Conservation (phyloP, 257 asterid genomes). For the Fraxinus pennsylvanica region DNA sequence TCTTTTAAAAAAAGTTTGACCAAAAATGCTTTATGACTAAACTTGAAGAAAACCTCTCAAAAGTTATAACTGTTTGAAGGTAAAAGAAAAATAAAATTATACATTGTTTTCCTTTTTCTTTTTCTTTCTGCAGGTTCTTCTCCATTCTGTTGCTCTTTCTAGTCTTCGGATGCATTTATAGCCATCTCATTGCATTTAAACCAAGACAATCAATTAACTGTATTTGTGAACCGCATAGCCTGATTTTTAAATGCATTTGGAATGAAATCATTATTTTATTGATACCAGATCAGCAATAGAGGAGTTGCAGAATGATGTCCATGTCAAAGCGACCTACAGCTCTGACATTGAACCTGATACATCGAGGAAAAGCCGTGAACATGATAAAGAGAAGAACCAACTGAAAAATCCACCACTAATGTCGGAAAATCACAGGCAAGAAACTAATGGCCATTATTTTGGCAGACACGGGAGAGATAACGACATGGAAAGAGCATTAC, state of each 20-base stretch:
- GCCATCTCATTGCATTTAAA: conserved; percentile 13
- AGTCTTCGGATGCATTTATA: background rate
- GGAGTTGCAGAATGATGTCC: conserved; percentile 40
- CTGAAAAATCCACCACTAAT: conserved; percentile 32
- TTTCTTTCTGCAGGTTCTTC: conserved; percentile 5
- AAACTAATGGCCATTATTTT: conserved; percentile 31
- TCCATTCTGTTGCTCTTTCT: background rate
- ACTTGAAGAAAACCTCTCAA: background rate
- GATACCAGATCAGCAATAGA: conserved; percentile 52
- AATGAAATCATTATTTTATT: conserved; percentile 27
- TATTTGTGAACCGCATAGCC: conserved; percentile 6
- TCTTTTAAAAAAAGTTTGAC: background rate
- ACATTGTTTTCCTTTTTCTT: background rate
- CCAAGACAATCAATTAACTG: background rate
- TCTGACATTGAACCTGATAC: conserved; percentile 38
- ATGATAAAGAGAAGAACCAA: conserved; percentile 36
- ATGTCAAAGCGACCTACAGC: conserved; percentile 38
- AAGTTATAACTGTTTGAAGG: background rate
- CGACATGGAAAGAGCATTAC: conserved; percentile 62
- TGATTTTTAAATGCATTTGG: conserved; percentile 2
- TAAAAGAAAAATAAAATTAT: background rate
- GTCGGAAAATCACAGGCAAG: conserved; percentile 32
- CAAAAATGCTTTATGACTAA: background rate
- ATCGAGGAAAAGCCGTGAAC: conserved; percentile 34
- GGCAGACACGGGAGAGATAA: conserved; percentile 38